Base-by-base conservation (phyloP, 1,284 basidiomycete species). In the Caloboletus inedulis region DNA sequence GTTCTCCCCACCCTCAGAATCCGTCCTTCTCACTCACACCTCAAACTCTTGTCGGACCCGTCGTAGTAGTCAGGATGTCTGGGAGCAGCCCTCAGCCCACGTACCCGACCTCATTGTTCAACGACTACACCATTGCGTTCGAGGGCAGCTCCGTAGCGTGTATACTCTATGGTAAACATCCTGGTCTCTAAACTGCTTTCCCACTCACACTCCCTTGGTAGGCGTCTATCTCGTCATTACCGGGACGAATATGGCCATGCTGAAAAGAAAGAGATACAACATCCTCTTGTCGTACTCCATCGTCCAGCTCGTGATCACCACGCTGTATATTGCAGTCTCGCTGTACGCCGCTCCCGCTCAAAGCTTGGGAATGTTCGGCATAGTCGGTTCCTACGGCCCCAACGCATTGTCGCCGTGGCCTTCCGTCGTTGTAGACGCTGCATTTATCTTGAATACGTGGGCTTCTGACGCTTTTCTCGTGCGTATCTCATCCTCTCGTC, bases 401-500 rank as follows among this genome's bases (percentile, higher is more conserved):
- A 6, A 54, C 35, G 50, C 51, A 2, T 21, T 61, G 2, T 63
- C 62, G 0, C 40, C 53, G 0, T 63, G 64, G 64, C 43, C 56
- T 3, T n/a, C 30, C 7, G 31, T 67, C 34, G 10, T 64, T 4
- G 49, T 57, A 0, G 16, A 51, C 27, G 19, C 16, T 7, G 21
- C 49, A 0, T 67, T 67, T n/a, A 35, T 60, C 9, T 13, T 65
- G 35, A 68, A 68, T 25, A 58, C 59, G 0, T 66, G 61, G 51
- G 7, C 43, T 1, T 68, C 63, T 0, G 62, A 63, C 7, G 65
- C 50, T 2, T 63, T 66, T 23, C 61, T 63, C 2, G 62, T 63
- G 37, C 44, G 63, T 58, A 14, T 7, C 8, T 31, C 4, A 12
- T n/a, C 1, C 4, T 21, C 6, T 19, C 35, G 4, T 13, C 16